Evolutionary conservation across 2,329 filamentous ascomycete species (phyloP), one percentile per base, ranked within the genome.

Genomic region (Colletotrichum somersetense): DNA sequence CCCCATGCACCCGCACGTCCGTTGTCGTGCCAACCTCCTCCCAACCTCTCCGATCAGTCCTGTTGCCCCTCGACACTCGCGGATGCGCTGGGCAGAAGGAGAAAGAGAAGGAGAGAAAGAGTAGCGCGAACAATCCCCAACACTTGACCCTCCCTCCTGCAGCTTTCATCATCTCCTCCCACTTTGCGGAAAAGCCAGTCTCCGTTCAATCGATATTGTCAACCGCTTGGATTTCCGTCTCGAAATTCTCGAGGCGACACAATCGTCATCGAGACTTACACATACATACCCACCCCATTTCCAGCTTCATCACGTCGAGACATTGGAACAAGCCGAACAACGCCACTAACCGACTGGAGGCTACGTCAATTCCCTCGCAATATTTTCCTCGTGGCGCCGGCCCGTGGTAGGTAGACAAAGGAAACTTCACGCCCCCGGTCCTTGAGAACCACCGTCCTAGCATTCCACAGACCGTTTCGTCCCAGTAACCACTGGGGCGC

Each of bases 61-160:
- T 70, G 70, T 72, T 72, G 70, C 70, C 70, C 70, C 70, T 70
- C 70, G 61, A 72, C 70, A 70, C 70, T 72, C 59, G 50, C 61
- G 66, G 61, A 72, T 72, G 66, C 70, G 66, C 66, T 63, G 70
- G 65, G 62, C 46, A 48, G 23, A 7, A 63, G 33, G 42, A 62
- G 61, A 53, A 20, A 40, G 50, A 40, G 30, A 26, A 2, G 30
- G 16, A 53, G 46, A 63, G n/a, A 26, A n/a, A 33, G 48, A 23
- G 33, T 18, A 18, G 58, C 62, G 20, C 30, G 38, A 56, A 11
- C 30, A 10, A 56, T 50, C 44, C 44, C 58, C 20, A 48, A 52
- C n/a, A 40, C n/a, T 53, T 18, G 61, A 62, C 65, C 44, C 61
- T 57, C 56, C 57, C 33, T 44, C 57, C 57, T 48, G 46, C 38